Evolutionary conservation across 345 rosid genomes (phyloP), one percentile per base, ranked within the genome.

Genomic region (Corymbia maculata): DNA sequence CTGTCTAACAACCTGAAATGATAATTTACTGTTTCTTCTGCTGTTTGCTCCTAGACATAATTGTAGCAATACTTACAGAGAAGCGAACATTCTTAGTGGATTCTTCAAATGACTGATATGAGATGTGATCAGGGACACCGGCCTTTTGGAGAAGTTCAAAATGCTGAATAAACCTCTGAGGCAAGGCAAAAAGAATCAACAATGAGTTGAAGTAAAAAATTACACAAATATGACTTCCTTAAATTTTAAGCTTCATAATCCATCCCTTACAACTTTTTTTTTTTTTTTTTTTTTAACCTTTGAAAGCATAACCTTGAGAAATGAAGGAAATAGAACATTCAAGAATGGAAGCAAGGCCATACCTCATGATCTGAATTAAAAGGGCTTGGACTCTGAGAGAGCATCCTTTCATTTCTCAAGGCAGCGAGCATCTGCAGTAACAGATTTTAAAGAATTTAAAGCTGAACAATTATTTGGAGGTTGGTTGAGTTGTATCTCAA

Each of bases 101-200:
- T 92, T 94, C 96, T 90, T 90, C 88, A 90, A 92, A 98, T 13
- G 97, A 96, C 30, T 93, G 94, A 86, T 95, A 98, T 17, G 98
- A 94, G 86, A 89, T 87, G 50, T 95, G 93, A 55, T 95, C 98
- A 3, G 99, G 98, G 88, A 98, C 93, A 47, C 98, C 95, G 59
- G 99, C 99, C 90, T 95, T 98, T 89, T 95, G 98, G 87, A 98
- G 95, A 88, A 95, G 97, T 92, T 95, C 99, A 91, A 98, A 98
- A 92, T 97, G 99, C 93, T 98, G 99, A 53, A 87, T 88, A 80
- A 98, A 98, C 92, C 95, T 96, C 99, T 97, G 96, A 87, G 92
- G 45, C 80, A 80, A 85, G 86, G 52, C 28, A 50, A 82, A 86
- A 87, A 80, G 70, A 53, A 55, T 79, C 47, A 57, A 24, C 15